Conservation (phyloP, 2,329 filamentous ascomycete genomes). For the Colletotrichum cordylinicola region DNA sequence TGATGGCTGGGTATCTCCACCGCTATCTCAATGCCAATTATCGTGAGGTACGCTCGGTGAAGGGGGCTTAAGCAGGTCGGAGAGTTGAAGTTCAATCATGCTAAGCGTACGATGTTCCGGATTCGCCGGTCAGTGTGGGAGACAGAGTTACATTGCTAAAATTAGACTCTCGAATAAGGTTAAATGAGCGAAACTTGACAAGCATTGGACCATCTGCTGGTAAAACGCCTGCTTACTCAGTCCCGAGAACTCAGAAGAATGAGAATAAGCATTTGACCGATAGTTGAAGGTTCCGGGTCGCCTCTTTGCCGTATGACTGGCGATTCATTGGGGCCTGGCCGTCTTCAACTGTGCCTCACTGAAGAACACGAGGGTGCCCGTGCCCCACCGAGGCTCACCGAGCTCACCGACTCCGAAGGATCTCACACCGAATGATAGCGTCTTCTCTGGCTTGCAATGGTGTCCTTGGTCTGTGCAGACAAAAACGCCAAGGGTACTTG, state of each 20-base stretch:
- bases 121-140: not conserved
- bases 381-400: not conserved
- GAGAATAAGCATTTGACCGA: not conserved
- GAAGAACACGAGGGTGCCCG: accelerated
- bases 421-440: not conserved
- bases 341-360: not conserved
- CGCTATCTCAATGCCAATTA: accelerated
- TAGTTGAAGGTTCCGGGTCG: not conserved
- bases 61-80: not conserved
- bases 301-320: not conserved
- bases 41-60: not conserved
- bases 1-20: accelerated
- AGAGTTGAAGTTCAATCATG: not conserved
- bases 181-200: not conserved
- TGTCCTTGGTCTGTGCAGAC: not conserved
- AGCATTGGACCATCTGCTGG: not conserved
- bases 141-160: not conserved
- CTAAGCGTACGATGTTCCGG: not conserved
- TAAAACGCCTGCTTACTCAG: not conserved
- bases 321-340: not conserved
- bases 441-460: not conserved
- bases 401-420: not conserved
- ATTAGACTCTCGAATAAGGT: not conserved
- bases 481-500: not conserved
- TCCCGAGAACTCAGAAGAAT: not conserved